Evolutionary conservation across 2,329 filamentous ascomycete species (phyloP), one percentile per base, ranked within the genome.

Genomic region (Aaosphaeria arxii): DNA sequence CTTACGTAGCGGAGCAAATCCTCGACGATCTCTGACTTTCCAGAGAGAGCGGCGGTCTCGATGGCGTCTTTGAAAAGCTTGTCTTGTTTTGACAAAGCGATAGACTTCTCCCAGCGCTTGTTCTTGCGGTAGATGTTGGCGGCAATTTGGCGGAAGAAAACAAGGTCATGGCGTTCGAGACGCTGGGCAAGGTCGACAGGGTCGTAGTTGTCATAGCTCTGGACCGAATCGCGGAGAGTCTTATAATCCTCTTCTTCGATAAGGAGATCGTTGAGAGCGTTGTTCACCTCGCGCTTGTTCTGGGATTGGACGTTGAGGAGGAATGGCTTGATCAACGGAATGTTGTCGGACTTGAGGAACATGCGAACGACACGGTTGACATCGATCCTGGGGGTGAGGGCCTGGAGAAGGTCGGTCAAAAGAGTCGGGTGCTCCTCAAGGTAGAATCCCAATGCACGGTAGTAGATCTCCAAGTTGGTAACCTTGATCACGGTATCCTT

Each of bases 221-320:
- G 90, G 7, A 96, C 92, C 2, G 94, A 99, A 73, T 99, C 94
- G 45, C 91, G 88, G 30, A 99, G 81, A 11, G 92, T 96, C 85
- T 99, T 97, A 82, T 99, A 92, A 70, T 99, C 95, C 69, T 99
- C 95, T 72, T 99, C 94, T 73, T 99, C 94, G 51, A 99, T 99
- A 61, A 99, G 78, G 42, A 99, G 76, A 68, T 99, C 94, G 69
- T 99, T 96, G 74, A 99, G 96, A 29, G 94, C 94, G 66, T 95
- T 91, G 74, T 99, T 99, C 66, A 99, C 94, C 44, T 89, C 89
- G 57, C 91, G 89, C 85, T 99, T 99, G 81, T 99, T 99, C 75
- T 99, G 94, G 11, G 84, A 75, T 74, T 99, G 94, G 29, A 99
- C 95, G 61, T 91, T 96, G 50, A 99, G 83, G 61, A 99, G 77